A percentile compares a stretch with the other conserved stretches of the same genome.
Evolutionary conservation across 352 stramenopile species (phyloP).

Genomic region (Phytopythium cucurbitacearum): DNA sequence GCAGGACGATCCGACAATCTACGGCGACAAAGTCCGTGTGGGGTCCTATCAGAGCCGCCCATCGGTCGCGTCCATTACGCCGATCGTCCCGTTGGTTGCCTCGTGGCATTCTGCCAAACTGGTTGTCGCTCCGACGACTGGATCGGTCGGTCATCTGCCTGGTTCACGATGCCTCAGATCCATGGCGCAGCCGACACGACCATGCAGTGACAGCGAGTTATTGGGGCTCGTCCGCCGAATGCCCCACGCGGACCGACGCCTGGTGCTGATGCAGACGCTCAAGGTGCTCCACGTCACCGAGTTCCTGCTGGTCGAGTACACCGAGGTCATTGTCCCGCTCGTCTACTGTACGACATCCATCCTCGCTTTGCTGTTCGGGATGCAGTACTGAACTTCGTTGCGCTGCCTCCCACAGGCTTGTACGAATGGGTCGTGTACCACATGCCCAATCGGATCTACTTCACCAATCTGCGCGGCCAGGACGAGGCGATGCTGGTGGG

Average conservation of each 20-base stretch:
- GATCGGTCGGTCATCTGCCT: no score
- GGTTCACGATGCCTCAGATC: no score
- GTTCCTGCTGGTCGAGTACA: constrained; percentile 22
- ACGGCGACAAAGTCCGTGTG: no score
- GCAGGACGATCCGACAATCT: no score
- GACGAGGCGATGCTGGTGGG: constrained; percentile 3
- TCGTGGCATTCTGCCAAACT: no score
- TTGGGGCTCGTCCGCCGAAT: constrained; percentile 1
- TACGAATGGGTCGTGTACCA: constrained; percentile 10
- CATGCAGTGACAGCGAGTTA: background rate
- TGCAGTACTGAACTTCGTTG: no score
- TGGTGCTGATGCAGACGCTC: constrained; percentile 10
- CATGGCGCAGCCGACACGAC: no score
- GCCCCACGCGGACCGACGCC: constrained; percentile 4
- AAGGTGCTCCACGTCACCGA: constrained; percentile 15
- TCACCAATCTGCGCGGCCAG: constrained; percentile 9
- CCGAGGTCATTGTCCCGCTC: constrained; percentile 15
- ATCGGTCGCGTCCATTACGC: no score
- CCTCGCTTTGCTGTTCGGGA: background rate
- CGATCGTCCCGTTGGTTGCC: no score
- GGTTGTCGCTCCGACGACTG: no score
- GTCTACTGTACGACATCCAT: constrained; percentile 11
- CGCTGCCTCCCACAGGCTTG: background rate
- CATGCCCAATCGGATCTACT: constrained; percentile 20
- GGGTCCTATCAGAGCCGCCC: no score